Base-by-base conservation (phyloP, 2,329 filamentous ascomycete species). In the Trichoderma sp. region DNA sequence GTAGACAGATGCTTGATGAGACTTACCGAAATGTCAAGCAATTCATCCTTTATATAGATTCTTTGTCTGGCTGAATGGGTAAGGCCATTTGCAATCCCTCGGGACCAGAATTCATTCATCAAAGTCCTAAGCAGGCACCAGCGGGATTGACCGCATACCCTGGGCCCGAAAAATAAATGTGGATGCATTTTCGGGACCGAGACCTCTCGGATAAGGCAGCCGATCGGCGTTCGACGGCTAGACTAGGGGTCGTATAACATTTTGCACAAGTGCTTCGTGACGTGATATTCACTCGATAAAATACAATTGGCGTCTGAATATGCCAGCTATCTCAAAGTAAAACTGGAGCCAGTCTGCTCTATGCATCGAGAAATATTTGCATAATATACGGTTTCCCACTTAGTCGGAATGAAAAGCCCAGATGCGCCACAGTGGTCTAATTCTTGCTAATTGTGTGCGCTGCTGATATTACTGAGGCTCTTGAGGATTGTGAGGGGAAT, bases 141-240 rank as follows among this genome's bases (percentile, higher is more conserved):
- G 48, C 60, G 48, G 50, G 60, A 54, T 25, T 17, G 35, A 35
- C 34, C 17, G 27, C 48, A 32, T 54, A 64, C 48, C 48, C 34
- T 35, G 60, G 48, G 22, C 15, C 60, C 48, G 48, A 54, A 39
- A 32, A 8, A 19, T 22, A 39, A 34, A 17, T 42, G 25, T 13
- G 13, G 34, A 29, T 29, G 60, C 32, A 29, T 8, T 22, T 32
- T 64, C 60, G 60, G 60, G 60, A 64, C 60, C 60, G 60, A 64
- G 48, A 54, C 12, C 60, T 27, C 48, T 64, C 48, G 60, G 60
- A 48, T 53, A 34, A 19, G 12, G 8, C 48, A 39, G 39, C 60
- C 48, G 42, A 19, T 22, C 42, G 22, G 50, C 32, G 12, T 4
- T 54, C 10, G 15, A 22, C 19, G 37, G 29, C 15, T 35, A 35